phyloP scores from a whole-genome alignment of 805 yeast species.

The Starmerella riodocensis region DNA sequence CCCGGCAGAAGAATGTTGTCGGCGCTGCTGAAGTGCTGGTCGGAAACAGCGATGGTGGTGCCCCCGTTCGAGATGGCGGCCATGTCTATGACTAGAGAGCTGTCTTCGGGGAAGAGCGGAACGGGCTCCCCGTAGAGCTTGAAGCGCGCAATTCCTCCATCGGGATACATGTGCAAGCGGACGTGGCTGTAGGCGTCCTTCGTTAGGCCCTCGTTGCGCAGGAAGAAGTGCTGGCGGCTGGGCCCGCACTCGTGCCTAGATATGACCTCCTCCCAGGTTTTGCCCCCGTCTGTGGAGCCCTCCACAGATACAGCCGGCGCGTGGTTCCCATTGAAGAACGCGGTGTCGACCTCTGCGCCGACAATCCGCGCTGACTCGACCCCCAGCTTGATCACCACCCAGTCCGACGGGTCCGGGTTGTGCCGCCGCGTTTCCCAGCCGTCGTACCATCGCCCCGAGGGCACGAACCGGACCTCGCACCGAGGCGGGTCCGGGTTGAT shows the following conservation, averaged over 20 bases:
- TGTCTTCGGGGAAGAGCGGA: conserved; percentile 48
- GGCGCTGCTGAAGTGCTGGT: conserved; percentile 89
- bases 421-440: conserved; percentile 99
- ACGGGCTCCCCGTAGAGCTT: conserved; percentile 73
- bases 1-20: conserved; percentile 86
- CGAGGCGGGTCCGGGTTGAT: conserved; percentile 71
- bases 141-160: conserved; percentile 95
- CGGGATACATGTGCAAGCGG: conserved; percentile 86
- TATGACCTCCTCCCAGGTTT: conserved; percentile 58
- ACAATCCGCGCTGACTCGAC: conserved; percentile 65
- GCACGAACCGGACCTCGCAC: conserved; percentile 66
- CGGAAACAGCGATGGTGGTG: conserved; percentile 67
- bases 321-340: conserved; percentile 88
- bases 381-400: conserved; percentile 75
- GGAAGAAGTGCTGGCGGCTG: conserved; percentile 68
- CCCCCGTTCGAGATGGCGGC: conserved; percentile 84
- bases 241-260: conserved; percentile 77
- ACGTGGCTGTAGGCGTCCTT: conserved; percentile 57
- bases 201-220: conserved; percentile 45
- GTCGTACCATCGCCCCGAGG: conserved; percentile 93
- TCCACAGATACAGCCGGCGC: conserved; percentile 86
- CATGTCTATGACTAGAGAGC: conserved; percentile 42
- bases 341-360: conserved; percentile 86
- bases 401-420: conserved; percentile 70
- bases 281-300: conserved; percentile 35